These are phyloP conservation scores for Petunia axillaris DNA, from an alignment of 257 asterid species.

Conservation along the genomic window DNA sequence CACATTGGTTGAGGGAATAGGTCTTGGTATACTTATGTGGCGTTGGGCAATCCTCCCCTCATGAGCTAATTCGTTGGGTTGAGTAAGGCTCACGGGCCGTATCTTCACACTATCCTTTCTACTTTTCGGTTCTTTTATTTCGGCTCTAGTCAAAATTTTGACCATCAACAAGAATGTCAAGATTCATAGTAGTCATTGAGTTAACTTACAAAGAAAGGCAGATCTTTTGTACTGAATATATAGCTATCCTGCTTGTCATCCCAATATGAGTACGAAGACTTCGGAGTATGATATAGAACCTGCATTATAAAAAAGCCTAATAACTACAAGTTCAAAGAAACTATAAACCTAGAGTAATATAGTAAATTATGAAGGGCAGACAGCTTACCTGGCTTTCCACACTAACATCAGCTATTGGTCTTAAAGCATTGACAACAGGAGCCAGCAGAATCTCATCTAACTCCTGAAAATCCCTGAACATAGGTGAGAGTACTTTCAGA, in stretches of 20 bases:
- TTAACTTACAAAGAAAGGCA: conserved; percentile 89
- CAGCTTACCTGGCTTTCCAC: conserved; percentile 88
- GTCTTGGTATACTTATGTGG: too few species aligned
- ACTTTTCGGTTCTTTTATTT: background rate
- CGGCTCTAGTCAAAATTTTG: background rate
- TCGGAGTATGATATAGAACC: conserved; percentile 96
- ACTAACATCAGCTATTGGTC: conserved; percentile 77
- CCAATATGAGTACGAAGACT: conserved; percentile 82
- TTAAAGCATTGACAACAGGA: conserved; percentile 68
- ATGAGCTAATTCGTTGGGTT: too few species aligned
- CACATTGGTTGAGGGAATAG: too few species aligned
- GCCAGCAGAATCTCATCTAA: conserved; percentile 71
- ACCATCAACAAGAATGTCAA: conserved; percentile 17
- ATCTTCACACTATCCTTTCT: background rate
- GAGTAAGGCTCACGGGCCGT: too few species aligned
- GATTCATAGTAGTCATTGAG: conserved; percentile 22
- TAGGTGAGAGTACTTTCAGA: conserved; percentile 25
- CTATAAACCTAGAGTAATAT: background rate
- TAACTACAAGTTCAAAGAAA: conserved; percentile 1
- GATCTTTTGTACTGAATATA: conserved; percentile 77
- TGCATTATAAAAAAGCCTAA: conserved; percentile 38
- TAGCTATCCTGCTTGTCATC: conserved; percentile 67
- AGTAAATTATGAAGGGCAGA: conserved; percentile 20
- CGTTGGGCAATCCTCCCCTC: too few species aligned
- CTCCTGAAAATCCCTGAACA: conserved; percentile 81